Evolutionary conservation across 1,284 basidiomycete genomes (phyloP).

Genomic region (Anthracocystis setariae): DNA sequence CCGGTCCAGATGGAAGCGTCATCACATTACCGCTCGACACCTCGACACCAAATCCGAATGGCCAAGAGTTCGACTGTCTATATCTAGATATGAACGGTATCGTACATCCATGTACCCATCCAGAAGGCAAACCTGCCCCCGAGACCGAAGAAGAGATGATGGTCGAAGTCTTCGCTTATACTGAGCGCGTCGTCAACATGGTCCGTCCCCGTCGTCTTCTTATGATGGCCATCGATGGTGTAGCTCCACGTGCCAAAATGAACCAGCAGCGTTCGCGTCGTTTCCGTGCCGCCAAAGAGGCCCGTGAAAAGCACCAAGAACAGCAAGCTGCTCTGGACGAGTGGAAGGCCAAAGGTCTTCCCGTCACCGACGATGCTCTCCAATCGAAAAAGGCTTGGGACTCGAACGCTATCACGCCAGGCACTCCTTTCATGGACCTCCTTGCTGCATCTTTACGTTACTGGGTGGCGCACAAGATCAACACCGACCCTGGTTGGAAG

Average conservation of each 20-base stretch:
- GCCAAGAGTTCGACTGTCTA: slow-evolving; percentile 91
- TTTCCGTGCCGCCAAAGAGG: slow-evolving; percentile 93
- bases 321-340: slow-evolving; percentile 81
- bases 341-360: slow-evolving; percentile 91
- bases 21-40: slow-evolving; percentile 85
- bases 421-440: slow-evolving; percentile 97
- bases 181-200: slow-evolving; percentile 97
- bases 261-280: slow-evolving; percentile 97
- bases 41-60: slow-evolving; percentile 89
- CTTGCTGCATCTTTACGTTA: slow-evolving; percentile 88
- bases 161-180: slow-evolving; percentile 96
- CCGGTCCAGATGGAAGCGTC: slow-evolving; percentile 73
- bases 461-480: slow-evolving; percentile 96
- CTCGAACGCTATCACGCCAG: slow-evolving; percentile 95
- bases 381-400: slow-evolving; percentile 88
- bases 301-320: slow-evolving; percentile 89
- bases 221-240: slow-evolving; percentile 99
- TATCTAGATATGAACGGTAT: slow-evolving; percentile 75
- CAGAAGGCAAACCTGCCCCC: slow-evolving; percentile 88
- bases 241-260: slow-evolving; percentile 98
- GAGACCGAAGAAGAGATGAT: slow-evolving; percentile 99
- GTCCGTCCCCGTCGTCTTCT: slow-evolving; percentile 90
- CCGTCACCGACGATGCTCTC: slow-evolving; percentile 81
- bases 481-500: slow-evolving; percentile 95
- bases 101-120: slow-evolving; percentile 98